Evolutionary conservation across 2,329 filamentous ascomycete genomes (phyloP), one percentile per base, ranked within the genome.

Genomic region (Tolypocladium cylindrosporum): DNA sequence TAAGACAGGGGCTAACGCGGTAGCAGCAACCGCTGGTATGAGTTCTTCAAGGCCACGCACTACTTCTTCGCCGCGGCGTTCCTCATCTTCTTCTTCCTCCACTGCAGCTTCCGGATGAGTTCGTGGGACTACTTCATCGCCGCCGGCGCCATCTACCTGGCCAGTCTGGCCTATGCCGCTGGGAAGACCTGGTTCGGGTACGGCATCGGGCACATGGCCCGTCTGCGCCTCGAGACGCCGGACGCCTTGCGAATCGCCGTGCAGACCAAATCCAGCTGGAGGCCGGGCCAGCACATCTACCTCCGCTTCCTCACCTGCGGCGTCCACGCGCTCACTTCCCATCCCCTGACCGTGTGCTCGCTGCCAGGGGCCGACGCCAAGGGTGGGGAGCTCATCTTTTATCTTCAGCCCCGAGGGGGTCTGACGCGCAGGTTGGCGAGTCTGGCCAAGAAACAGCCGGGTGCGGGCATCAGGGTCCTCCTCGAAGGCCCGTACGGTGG

Each of bases 91-190:
- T 79, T 86, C 67, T 85, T 86, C 69, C 73, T 83, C 55, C 83
- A 86, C 68, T 85, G 82, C 65, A 77, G 81, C 65, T 79, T 77
- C 66, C 74, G 71, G 0, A 71, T 85, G 14, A 75, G 78, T 1
- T 82, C 81, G 2, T 84, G 79, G 79, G 78, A 85, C 69, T 86
- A 85, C 65, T 85, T 86, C 65, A 79, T 86, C 60, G 82, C 78
- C 2, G 76, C 78, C 0, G 81, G 71, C 10, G 74, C 77, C 0
- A 54, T 69, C 1, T 67, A 66, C 55, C 36, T 54, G 1, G 42
- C 60, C 31, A 61, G 57, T 34, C 51, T 61, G 56, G 62, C 85
- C 8, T 85, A 83, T 65, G 64, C 77, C 0, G 63, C 77, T 3
- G 77, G 72, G 43, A 77, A 76, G 60, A 80, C 77, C 2, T 77